A percentile compares a stretch with the other conserved stretches of the same genome.
These are phyloP conservation scores for Parasarocladium wereldwijsianum DNA, from an alignment of 2,329 filamentous ascomycete genomes.

Conservation along the genomic window DNA sequence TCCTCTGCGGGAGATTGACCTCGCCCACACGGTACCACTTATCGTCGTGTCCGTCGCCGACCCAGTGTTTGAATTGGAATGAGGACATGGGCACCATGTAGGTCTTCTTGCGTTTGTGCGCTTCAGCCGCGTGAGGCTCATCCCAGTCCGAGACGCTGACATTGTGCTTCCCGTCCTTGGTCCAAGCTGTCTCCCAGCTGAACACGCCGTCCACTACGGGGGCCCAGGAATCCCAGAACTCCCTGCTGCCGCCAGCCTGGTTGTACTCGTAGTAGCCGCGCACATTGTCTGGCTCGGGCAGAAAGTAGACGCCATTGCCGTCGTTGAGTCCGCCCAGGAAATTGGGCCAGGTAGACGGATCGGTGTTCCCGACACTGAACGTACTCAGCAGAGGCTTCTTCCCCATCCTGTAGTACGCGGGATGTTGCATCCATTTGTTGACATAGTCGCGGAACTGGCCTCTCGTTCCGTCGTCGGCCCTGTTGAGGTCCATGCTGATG, in stretches of 20 bases:
- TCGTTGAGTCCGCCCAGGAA: slow-evolving; percentile 2
- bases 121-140: slow-evolving; percentile 3
- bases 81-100: slow-evolving; percentile 7
- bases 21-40: slow-evolving; percentile 7
- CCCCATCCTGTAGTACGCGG: slow-evolving; percentile 5
- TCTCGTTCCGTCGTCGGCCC: slow-evolving; percentile 3
- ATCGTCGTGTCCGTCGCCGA: slow-evolving; percentile 2
- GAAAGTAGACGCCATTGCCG: slow-evolving; percentile 6
- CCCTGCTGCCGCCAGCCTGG: background rate
- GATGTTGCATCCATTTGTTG: slow-evolving; percentile 3
- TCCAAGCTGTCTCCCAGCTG: slow-evolving; percentile 8
- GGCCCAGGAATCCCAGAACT: slow-evolving; percentile 5
- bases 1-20: slow-evolving; percentile 7
- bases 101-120: slow-evolving; percentile 2
- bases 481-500: slow-evolving; percentile 7
- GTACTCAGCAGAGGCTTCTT: slow-evolving; percentile 5
- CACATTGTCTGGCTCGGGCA: slow-evolving; percentile 5
- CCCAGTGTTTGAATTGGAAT: slow-evolving; percentile 7
- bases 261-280: slow-evolving; percentile 3
- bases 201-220: slow-evolving; percentile 7
- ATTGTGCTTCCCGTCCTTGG: slow-evolving; percentile 4
- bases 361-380: slow-evolving; percentile 5
- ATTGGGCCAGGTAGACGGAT: slow-evolving; percentile 1
- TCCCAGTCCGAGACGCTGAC: slow-evolving; percentile 5
- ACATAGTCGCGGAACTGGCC: slow-evolving; percentile 3